These are phyloP conservation scores for Fusarium domesticum DNA, from an alignment of 2,329 filamentous ascomycete genomes.

Conservation along the genomic window DNA sequence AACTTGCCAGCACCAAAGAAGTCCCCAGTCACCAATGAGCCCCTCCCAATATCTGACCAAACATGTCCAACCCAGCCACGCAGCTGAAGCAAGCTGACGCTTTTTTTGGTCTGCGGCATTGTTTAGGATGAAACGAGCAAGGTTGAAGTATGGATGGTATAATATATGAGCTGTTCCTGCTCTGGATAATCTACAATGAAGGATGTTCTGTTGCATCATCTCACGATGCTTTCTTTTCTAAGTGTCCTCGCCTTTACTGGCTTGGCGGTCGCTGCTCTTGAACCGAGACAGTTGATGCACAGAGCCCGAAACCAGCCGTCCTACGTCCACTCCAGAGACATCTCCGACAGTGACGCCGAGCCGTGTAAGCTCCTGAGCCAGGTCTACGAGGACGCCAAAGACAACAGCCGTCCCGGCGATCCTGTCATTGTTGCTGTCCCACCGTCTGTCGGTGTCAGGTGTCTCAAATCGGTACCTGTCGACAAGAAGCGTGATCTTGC, in stretches of 20 bases:
- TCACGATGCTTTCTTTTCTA: slow-evolving; percentile 19
- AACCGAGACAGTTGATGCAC: slow-evolving; percentile 22
- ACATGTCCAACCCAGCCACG: too few species aligned
- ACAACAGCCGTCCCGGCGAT: slow-evolving; percentile 2
- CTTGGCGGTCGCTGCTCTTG: slow-evolving; percentile 17
- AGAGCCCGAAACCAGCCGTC: slow-evolving; percentile 14
- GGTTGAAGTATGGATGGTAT: too few species aligned
- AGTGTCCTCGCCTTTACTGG: slow-evolving; percentile 20
- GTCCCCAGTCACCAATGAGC: too few species aligned
- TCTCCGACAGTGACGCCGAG: slow-evolving; percentile 8
- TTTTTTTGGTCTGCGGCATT: too few species aligned
- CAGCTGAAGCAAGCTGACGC: too few species aligned
- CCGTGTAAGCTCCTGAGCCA: slow-evolving; percentile 21
- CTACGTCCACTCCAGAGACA: slow-evolving; percentile 14
- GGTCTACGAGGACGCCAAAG: slow-evolving; percentile 12
- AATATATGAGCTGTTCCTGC: too few species aligned
- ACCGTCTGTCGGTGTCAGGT: slow-evolving; percentile 22
- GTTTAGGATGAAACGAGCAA: too few species aligned
- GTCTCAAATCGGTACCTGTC: slow-evolving; percentile 26
- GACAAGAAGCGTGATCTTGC: slow-evolving; percentile 25
- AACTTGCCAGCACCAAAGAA: too few species aligned
- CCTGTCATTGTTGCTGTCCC: slow-evolving; percentile 12
- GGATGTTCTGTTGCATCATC: too few species aligned
- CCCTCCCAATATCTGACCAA: too few species aligned
- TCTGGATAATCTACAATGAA: too few species aligned